These are phyloP conservation scores for Coniosporium apollinis DNA, from an alignment of 495 filamentous ascomycete species.

Conservation along the genomic window DNA sequence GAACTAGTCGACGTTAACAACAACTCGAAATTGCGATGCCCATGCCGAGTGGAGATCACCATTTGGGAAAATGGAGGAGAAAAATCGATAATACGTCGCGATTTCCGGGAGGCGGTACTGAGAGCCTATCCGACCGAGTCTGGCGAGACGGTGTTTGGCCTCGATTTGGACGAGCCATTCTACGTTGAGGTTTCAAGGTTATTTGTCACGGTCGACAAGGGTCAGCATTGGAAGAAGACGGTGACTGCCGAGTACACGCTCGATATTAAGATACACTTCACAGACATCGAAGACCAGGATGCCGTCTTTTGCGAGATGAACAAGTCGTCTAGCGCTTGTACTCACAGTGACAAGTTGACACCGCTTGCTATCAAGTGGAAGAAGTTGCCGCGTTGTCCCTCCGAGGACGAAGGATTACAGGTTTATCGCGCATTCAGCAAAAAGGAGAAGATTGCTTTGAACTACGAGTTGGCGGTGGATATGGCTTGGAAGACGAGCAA, in stretches of 20 bases:
- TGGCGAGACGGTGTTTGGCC: slow-evolving; percentile 1
- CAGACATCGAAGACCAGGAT: slow-evolving; percentile 5
- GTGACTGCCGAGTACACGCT: slow-evolving; percentile 5
- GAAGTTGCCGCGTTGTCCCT: no score
- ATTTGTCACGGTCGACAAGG: slow-evolving; percentile 1
- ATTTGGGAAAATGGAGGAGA: not conserved
- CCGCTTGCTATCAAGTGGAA: no score
- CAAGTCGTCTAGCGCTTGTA: no score
- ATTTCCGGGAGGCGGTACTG: not conserved
- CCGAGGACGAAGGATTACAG: no score
- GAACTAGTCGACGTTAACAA: no score
- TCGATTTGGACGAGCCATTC: slow-evolving; percentile 5
- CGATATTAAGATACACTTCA: slow-evolving; percentile 3
- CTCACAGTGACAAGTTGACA: no score
- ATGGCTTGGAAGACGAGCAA: no score
- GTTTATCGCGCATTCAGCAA: no score
- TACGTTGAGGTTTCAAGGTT: slow-evolving; percentile 5
- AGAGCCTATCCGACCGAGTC: not conserved
- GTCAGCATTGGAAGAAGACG: slow-evolving; percentile 8
- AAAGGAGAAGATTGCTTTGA: no score
- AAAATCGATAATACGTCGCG: not conserved
- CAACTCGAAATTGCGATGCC: slow-evolving; percentile 2
- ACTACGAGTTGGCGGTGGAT: no score
- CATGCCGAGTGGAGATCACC: slow-evolving; percentile 4
- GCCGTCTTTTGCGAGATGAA: no score